phyloP scores from a whole-genome alignment of 2,329 filamentous ascomycete genomes.

The Epichloe festucae region DNA sequence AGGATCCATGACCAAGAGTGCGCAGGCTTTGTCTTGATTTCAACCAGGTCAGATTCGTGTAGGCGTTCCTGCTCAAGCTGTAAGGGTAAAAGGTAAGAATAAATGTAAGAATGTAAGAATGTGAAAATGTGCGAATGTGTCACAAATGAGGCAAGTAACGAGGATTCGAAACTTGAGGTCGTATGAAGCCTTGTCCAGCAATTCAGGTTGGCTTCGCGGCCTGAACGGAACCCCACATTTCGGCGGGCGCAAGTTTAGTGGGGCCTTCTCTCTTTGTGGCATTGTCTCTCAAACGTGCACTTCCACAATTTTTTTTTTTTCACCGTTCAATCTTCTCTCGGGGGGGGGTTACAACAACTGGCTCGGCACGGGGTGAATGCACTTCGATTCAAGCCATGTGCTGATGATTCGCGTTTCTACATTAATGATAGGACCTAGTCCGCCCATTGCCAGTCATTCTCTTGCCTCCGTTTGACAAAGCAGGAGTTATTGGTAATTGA shows the following conservation, averaged over 20 bases:
- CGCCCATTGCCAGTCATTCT: slow-evolving; percentile 17
- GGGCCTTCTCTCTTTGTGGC: no score
- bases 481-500: slow-evolving; percentile 21
- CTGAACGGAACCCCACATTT: background rate
- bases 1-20: slow-evolving; percentile 18
- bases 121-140: no score
- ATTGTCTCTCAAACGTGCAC: no score
- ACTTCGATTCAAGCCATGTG: background rate
- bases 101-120: no score
- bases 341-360: no score
- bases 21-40: background rate
- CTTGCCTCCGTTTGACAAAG: slow-evolving; percentile 19
- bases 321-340: no score
- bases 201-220: background rate
- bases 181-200: background rate
- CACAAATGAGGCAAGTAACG: no score
- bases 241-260: background rate
- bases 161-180: background rate
- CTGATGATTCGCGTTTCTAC: background rate
- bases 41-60: background rate
- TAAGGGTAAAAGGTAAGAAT: no score
- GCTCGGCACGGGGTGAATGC: background rate
- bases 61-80: no score
- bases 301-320: no score
- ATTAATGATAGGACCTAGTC: slow-evolving; percentile 10